Percentiles rank a stretch among this genome's conserved stretches.
phyloP scores from a whole-genome alignment of 495 filamentous ascomycete genomes.

The Aspergillus kassunensis region DNA sequence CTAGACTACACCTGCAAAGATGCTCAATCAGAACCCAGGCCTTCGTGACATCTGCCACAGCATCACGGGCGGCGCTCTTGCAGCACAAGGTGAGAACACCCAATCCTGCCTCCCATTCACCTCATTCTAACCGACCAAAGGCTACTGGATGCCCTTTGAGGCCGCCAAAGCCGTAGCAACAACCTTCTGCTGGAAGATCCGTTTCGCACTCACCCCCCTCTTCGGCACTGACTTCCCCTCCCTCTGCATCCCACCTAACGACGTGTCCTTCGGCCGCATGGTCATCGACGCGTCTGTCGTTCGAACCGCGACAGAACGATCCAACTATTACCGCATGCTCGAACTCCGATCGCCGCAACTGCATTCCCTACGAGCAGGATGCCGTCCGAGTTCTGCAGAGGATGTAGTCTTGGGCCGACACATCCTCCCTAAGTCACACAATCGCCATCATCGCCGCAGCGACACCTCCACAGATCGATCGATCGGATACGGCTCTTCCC shows the following conservation, averaged over 20 bases:
- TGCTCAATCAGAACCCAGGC: slow-evolving; percentile 72
- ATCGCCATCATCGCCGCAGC: slow-evolving; percentile 12
- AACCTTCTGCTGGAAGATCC: slow-evolving; percentile 83
- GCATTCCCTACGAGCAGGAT: slow-evolving; percentile 4
- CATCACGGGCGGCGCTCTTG: slow-evolving; percentile 88
- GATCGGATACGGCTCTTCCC: slow-evolving; percentile 23
- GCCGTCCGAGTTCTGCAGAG: slow-evolving; percentile 8
- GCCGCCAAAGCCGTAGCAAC: slow-evolving; percentile 79
- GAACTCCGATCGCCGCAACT: slow-evolving; percentile 12
- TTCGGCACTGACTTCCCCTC: slow-evolving; percentile 79
- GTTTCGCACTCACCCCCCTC: slow-evolving; percentile 77
- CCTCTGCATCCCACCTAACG: slow-evolving; percentile 59
- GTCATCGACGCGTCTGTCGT: slow-evolving; percentile 62
- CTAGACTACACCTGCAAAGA: slow-evolving; percentile 80
- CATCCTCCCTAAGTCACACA: slow-evolving; percentile 10
- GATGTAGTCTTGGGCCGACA: slow-evolving; percentile 1
- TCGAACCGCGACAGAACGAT: slow-evolving; percentile 47
- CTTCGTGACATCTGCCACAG: slow-evolving; percentile 83
- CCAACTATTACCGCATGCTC: slow-evolving; percentile 43
- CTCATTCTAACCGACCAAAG: slow-evolving; percentile 24
- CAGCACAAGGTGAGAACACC: slow-evolving; percentile 70
- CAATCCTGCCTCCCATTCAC: background rate
- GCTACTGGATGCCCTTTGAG: slow-evolving; percentile 94
- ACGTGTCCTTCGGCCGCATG: slow-evolving; percentile 62
- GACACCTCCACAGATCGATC: slow-evolving; percentile 20